Conservation (phyloP, 129 eudicot genomes). For the Tagetes erecta region DNA sequence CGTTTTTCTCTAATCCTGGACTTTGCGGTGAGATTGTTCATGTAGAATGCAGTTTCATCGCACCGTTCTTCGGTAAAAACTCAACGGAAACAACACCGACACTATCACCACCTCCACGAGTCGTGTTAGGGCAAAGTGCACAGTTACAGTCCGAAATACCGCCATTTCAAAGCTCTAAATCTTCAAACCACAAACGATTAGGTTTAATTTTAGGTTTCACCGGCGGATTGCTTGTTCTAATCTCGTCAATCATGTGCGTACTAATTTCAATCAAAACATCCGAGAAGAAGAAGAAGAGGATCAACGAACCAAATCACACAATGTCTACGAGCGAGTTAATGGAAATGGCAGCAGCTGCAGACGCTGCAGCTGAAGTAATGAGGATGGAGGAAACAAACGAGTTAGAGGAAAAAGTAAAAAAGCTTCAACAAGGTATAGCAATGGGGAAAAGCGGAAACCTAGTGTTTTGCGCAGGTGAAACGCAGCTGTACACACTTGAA, state of each 20-base stretch:
- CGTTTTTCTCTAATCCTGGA: slow-evolving; percentile 50
- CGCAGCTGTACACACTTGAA: slow-evolving; percentile 58
- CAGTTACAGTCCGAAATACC: slow-evolving; percentile 29
- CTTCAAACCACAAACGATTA: slow-evolving; percentile 29
- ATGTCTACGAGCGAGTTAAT: slow-evolving; percentile 35
- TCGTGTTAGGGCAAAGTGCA: slow-evolving; percentile 31
- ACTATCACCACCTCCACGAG: slow-evolving; percentile 14
- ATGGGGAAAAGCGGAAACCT: slow-evolving; percentile 72
- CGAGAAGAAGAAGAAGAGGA: slow-evolving; percentile 20
- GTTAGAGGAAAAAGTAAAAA: slow-evolving; percentile 70
- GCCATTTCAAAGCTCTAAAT: slow-evolving; percentile 7
- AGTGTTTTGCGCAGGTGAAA: slow-evolving; percentile 75
- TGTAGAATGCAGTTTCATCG: slow-evolving; percentile 50
- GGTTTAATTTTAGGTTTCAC: slow-evolving; percentile 50
- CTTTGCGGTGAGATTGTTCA: slow-evolving; percentile 78
- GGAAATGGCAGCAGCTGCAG: slow-evolving; percentile 46
- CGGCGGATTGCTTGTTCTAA: slow-evolving; percentile 34
- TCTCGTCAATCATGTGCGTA: slow-evolving; percentile 39
- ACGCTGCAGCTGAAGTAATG: slow-evolving; percentile 70
- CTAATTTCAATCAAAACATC: slow-evolving; percentile 28
- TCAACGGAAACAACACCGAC: slow-evolving; percentile 28
- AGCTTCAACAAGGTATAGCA: slow-evolving; percentile 47
- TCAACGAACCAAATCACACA: no score
- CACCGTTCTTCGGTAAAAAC: slow-evolving; percentile 55
- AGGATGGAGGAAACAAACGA: slow-evolving; percentile 72